phyloP scores from a whole-genome alignment of 441 rosid species.

The Gossypium trilobum region DNA sequence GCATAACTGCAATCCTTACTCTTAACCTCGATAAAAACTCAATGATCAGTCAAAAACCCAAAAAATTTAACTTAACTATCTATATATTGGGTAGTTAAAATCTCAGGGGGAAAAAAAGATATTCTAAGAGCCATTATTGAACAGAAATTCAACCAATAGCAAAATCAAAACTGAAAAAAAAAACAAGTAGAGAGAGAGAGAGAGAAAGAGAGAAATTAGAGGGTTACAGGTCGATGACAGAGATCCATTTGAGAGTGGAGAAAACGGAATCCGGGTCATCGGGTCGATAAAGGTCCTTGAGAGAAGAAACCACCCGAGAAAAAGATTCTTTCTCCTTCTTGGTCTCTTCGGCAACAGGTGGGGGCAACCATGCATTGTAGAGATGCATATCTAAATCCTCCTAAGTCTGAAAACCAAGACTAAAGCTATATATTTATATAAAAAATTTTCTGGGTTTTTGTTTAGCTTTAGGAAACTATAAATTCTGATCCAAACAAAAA shows the following conservation, averaged over 20 bases:
- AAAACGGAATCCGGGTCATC: slow-evolving; percentile 86
- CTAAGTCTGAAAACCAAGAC: not conserved
- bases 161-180: not conserved
- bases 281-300: slow-evolving; percentile 48
- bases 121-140: not conserved
- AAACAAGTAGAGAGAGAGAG: not conserved
- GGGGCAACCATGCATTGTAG: slow-evolving; percentile 92
- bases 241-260: slow-evolving; percentile 86
- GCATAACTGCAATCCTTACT: not conserved
- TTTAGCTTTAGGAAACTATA: not conserved
- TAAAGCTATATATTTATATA: slow-evolving; percentile 1
- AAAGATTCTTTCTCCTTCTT: slow-evolving; percentile 73
- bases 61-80: not conserved
- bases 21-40: not conserved
- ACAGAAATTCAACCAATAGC: not conserved
- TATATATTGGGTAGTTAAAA: not conserved
- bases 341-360: slow-evolving; percentile 80
- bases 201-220: not conserved
- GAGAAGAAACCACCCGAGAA: slow-evolving; percentile 52
- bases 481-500: slow-evolving; percentile 4
- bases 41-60: not conserved
- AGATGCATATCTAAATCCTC: slow-evolving; percentile 53
- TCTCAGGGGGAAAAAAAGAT: not conserved
- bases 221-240: slow-evolving; percentile 79
- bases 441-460: not conserved